Conservation (phyloP, 371 early-diverging fungal genomes). For the Mucor circinelloides region DNA sequence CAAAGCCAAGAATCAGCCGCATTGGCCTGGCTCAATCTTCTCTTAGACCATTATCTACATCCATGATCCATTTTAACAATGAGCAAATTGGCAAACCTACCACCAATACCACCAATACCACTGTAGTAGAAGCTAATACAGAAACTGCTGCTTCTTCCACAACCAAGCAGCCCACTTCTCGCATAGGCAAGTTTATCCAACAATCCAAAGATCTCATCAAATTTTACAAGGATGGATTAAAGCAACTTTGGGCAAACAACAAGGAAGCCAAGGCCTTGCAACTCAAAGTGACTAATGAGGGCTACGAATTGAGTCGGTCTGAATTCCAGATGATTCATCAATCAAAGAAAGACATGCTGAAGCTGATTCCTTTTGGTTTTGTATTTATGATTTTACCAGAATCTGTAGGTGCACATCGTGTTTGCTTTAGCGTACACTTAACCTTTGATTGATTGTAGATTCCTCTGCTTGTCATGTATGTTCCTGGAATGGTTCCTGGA, state of each 20-base stretch:
- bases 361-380: slow-evolving; percentile 63
- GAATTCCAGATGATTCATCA: slow-evolving; percentile 57
- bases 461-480: slow-evolving; percentile 62
- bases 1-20: background rate
- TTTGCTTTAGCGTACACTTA: background rate
- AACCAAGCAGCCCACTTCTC: background rate
- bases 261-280: slow-evolving; percentile 39
- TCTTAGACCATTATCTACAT: slow-evolving; percentile 10
- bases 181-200: slow-evolving; percentile 34
- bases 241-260: slow-evolving; percentile 60
- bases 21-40: background rate
- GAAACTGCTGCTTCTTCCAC: background rate
- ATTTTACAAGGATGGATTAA: slow-evolving; percentile 65
- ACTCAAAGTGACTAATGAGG: slow-evolving; percentile 39
- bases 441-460: slow-evolving; percentile 34
- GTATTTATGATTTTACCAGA: slow-evolving; percentile 61
- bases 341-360: slow-evolving; percentile 56
- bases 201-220: slow-evolving; percentile 45
- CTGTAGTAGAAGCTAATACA: too few relatives aligned
- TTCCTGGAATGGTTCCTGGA: slow-evolving; percentile 63
- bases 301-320: slow-evolving; percentile 47
- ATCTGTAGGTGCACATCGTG: slow-evolving; percentile 37
- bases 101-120: background rate
- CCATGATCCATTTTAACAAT: background rate
- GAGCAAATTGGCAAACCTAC: background rate